Evolutionary conservation across 1,139 yeast genomes (phyloP).

Genomic region (Lizanozyma gosingica): DNA sequence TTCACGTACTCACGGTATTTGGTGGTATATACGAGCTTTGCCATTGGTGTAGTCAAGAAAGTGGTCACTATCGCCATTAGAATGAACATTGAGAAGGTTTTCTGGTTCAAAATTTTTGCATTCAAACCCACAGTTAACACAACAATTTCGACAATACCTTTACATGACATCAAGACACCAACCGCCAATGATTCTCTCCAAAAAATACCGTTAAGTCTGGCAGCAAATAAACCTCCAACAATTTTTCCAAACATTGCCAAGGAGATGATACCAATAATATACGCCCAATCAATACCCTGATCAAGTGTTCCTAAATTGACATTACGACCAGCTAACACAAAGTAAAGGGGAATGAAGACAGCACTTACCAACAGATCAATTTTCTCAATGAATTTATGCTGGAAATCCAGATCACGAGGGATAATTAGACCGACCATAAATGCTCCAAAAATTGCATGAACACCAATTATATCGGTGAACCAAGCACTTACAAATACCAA

Average conservation of each 20-base stretch:
- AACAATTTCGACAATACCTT: constrained; percentile 77
- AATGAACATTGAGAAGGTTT: constrained; percentile 69
- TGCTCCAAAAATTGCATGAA: constrained; percentile 77
- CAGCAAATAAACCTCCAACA: constrained; percentile 56
- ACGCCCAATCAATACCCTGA: constrained; percentile 68
- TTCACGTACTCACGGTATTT: constrained; percentile 46
- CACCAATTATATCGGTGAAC: constrained; percentile 74
- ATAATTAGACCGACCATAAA: constrained; percentile 67
- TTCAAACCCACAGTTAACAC: constrained; percentile 67
- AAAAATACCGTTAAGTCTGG: constrained; percentile 48
- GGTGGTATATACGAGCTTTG: constrained; percentile 50
- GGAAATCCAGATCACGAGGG: constrained; percentile 73
- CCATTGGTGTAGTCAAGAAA: constrained; percentile 65
- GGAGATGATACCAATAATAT: constrained; percentile 53
- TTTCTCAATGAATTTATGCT: constrained; percentile 57
- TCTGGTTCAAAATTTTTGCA: constrained; percentile 55
- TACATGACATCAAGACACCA: constrained; percentile 81
- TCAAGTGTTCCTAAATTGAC: constrained; percentile 57
- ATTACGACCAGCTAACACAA: constrained; percentile 68
- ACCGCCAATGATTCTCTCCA: constrained; percentile 71
- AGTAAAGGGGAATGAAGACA: constrained; percentile 64
- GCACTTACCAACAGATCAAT: constrained; percentile 71
- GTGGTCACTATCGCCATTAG: constrained; percentile 75
- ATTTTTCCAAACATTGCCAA: constrained; percentile 63
- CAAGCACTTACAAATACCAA: constrained; percentile 60